These are phyloP conservation scores for Trichoderma sp. DNA, from an alignment of 2,329 filamentous ascomycete genomes.

Conservation along the genomic window DNA sequence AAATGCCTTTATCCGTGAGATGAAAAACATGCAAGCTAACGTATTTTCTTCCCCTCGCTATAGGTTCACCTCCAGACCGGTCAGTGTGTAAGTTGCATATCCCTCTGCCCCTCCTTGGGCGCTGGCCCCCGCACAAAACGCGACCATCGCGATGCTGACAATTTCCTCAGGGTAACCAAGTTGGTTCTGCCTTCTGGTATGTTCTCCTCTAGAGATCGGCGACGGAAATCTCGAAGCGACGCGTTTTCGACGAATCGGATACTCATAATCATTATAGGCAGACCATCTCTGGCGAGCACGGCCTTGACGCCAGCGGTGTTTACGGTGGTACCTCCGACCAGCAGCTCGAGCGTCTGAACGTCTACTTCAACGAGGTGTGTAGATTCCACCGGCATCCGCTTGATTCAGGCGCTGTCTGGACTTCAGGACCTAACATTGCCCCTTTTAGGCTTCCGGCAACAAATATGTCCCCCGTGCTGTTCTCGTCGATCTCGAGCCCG, in stretches of 20 bases:
- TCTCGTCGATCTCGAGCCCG: slow-evolving; percentile 97
- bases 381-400: not conserved
- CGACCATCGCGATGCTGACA: slow-evolving; percentile 37
- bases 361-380: slow-evolving; percentile 85
- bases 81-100: slow-evolving; percentile 77
- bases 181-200: slow-evolving; percentile 92
- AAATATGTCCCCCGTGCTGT: slow-evolving; percentile 99
- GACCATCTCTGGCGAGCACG: slow-evolving; percentile 86
- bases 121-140: slow-evolving; percentile 5
- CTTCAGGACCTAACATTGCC: not conserved
- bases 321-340: slow-evolving; percentile 98
- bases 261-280: slow-evolving; percentile 53
- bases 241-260: slow-evolving; percentile 2
- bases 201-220: not conserved
- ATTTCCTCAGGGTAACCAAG: slow-evolving; percentile 88
- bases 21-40: slow-evolving; percentile 1
- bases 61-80: slow-evolving; percentile 99
- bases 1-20: not conserved
- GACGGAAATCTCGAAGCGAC: not conserved
- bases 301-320: slow-evolving; percentile 94
- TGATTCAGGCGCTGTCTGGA: not conserved
- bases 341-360: slow-evolving; percentile 99
- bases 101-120: slow-evolving; percentile 20
- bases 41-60: slow-evolving; percentile 33
- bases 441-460: slow-evolving; percentile 81